Evolutionary conservation across 345 rosid genomes (phyloP), one percentile per base, ranked within the genome.

Genomic region (Gossypium arboreum): DNA sequence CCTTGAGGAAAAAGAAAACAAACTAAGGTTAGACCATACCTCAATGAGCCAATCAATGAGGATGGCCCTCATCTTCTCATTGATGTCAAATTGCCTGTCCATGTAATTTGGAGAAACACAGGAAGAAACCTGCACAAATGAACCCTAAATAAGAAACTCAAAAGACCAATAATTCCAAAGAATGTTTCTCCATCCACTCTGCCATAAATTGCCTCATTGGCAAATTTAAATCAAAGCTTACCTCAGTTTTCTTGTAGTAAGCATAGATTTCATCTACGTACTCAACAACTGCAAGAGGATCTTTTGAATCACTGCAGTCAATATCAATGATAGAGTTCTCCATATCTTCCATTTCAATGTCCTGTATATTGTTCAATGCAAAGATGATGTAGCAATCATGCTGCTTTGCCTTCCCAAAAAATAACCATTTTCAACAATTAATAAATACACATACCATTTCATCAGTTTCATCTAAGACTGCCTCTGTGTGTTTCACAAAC

Each of bases 41-140:
- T 95, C 98, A 71, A 95, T 86, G 34, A 95, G 86, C 99, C 99
- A 95, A 76, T 95, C 99, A 12, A 93, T 87, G 51, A 93, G 85
- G 81, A 95, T 95, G n/a, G 97, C 92, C 82, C 99, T 90, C 99
- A 95, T 95, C 85, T 84, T 91, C 78, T 91, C 98, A 64, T 90
- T 95, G 74, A 95, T 83, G 81, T 91, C 99, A 17, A 75, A 64
- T 75, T 95, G 99, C 52, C 56, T 84, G 18, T 50, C 81, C 94
- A 95, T 95, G 65, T 93, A 88, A 68, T 77, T 71, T 87, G 82
- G 84, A 77, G n/a, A 86, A 79, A 88, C 97, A 79, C 94, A 83
- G 69, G 65, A 61, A 29, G 66, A 29, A 61, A 61, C 45, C 66
- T 61, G 66, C 44, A 62, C 16, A 43, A 61, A 24, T 12, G 16